Evolutionary conservation across 495 filamentous ascomycete species (phyloP), one percentile per base, ranked within the genome.

Genomic region (Neurospora sp.): DNA sequence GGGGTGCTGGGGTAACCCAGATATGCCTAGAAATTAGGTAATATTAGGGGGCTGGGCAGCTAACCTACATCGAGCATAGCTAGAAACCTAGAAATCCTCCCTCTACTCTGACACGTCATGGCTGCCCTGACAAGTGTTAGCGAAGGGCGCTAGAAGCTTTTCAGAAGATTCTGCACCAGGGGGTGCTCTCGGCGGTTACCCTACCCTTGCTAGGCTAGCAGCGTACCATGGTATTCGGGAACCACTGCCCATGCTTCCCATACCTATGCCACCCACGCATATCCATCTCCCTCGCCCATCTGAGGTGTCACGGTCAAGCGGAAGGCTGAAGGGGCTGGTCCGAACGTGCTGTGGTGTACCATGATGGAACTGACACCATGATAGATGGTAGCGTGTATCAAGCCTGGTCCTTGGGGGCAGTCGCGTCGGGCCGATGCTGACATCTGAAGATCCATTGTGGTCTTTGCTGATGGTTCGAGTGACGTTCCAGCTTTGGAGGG

Each of bases 61-160:
- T 31, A 31, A 31, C 27, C 27, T 2, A 31, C 27, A 31, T 31
- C 1, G 27, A 31, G 27, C 2, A 31, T 31, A 31, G 27, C 27
- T 2, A 31, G 27, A 31, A 31, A 31, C 27, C 27, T 2, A 31
- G 27, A 31, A 31, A 31, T 31, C 27, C 27, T 1, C 27, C 27
- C 27, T 31, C 27, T 31, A 31, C 27, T 31, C 27, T 31, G 27
- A 31, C 27, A 31, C n/a, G n/a, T n/a, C 54, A 62, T 31, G 54
- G 23, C 54, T 62, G 27, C 54, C 23, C 46, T 23, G 27, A 18
- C 27, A 66, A 62, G 54, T 66, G 14, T 73, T 70, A 73, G 71
- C 72, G 71, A 72, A 69, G n/a, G 44, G 62, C 70, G 69, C 74
- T 77, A 76, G 76, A 77, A 75, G 69, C 39, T n/a, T 72, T 62